These are phyloP conservation scores for Phytopythium chamaehyphon DNA, from an alignment of 352 stramenopile species.

Conservation along the genomic window DNA sequence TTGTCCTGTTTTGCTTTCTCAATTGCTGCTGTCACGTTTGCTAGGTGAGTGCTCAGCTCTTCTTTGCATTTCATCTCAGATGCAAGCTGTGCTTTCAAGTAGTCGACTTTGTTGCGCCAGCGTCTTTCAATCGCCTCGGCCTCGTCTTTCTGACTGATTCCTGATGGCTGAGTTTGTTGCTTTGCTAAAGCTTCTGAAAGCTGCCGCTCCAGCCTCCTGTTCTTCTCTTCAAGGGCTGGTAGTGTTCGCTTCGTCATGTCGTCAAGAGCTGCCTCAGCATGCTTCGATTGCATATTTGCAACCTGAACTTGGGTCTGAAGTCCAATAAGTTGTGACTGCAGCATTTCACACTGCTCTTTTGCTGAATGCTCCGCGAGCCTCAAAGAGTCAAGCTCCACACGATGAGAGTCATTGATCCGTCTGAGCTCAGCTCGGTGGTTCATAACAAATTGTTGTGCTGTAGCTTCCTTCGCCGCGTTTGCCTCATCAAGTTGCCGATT, in stretches of 20 bases:
- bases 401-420: constrained; percentile 59
- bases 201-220: constrained; percentile 53
- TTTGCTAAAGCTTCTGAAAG: constrained; percentile 34
- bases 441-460: constrained; percentile 28
- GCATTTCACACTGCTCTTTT: constrained; percentile 48
- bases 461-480: constrained; percentile 31
- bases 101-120: constrained; percentile 76
- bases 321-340: constrained; percentile 40
- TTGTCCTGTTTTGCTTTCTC: constrained; percentile 70
- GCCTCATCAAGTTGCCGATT: constrained; percentile 54
- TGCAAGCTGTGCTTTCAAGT: constrained; percentile 75
- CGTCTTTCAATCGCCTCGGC: constrained; percentile 66
- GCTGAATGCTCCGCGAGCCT: constrained; percentile 56
- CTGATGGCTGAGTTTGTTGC: constrained; percentile 18
- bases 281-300: constrained; percentile 44
- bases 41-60: constrained; percentile 64
- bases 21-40: constrained; percentile 55
- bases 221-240: constrained; percentile 56
- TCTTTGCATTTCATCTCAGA: constrained; percentile 87
- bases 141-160: constrained; percentile 12
- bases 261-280: constrained; percentile 37
- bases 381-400: constrained; percentile 59
- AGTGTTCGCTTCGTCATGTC: constrained; percentile 52
- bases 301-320: constrained; percentile 55
- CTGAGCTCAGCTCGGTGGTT: constrained; percentile 53